Percentiles rank a stretch among this genome's conserved stretches.
These are phyloP conservation scores for Dothistroma pini DNA, from an alignment of 2,329 filamentous ascomycete genomes.

Conservation along the genomic window DNA sequence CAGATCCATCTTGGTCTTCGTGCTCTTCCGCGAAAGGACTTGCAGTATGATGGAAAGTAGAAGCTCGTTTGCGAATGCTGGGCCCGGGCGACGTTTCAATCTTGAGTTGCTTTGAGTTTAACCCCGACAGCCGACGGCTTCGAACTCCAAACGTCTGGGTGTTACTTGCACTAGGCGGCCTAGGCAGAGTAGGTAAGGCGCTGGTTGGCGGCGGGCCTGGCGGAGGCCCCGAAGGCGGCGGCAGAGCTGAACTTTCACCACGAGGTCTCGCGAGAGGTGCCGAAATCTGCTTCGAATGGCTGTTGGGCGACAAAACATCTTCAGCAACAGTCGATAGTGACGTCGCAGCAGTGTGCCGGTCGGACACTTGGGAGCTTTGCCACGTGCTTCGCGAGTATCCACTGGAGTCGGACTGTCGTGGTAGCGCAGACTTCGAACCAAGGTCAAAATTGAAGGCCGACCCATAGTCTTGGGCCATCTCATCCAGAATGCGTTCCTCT, in stretches of 20 bases:
- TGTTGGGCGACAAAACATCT: constrained; percentile 41
- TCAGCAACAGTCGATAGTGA: constrained; percentile 71
- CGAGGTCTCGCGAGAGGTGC: constrained; percentile 1
- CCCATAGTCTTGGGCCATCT: constrained; percentile 82
- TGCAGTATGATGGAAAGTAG: constrained; percentile 31
- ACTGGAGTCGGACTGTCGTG: constrained; percentile 79
- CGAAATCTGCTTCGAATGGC: constrained; percentile 32
- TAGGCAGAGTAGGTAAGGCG: constrained; percentile 18
- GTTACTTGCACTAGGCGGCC: constrained; percentile 21
- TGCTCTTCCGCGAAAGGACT: constrained; percentile 26
- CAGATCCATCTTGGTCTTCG: constrained; percentile 19
- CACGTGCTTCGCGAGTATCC: constrained; percentile 72
- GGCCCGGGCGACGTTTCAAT: constrained; percentile 66
- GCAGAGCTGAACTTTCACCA: constrained; percentile 27
- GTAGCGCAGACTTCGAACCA: constrained; percentile 63
- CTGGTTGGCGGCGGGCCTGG: constrained; percentile 26
- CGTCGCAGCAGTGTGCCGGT: constrained; percentile 64
- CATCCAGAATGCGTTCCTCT: constrained; percentile 62
- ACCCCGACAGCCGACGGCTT: constrained; percentile 73
- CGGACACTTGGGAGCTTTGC: constrained; percentile 62
- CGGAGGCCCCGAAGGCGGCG: constrained; percentile 33
- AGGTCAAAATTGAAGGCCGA: constrained; percentile 70
- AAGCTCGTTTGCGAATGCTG: constrained; percentile 29
- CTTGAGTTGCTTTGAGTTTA: constrained; percentile 77
- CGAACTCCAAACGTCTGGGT: constrained; percentile 38